Percentiles rank a stretch among this genome's conserved stretches.
phyloP scores from a whole-genome alignment of 202 grass and related monocot genomes.

The Digitaria exilis region DNA sequence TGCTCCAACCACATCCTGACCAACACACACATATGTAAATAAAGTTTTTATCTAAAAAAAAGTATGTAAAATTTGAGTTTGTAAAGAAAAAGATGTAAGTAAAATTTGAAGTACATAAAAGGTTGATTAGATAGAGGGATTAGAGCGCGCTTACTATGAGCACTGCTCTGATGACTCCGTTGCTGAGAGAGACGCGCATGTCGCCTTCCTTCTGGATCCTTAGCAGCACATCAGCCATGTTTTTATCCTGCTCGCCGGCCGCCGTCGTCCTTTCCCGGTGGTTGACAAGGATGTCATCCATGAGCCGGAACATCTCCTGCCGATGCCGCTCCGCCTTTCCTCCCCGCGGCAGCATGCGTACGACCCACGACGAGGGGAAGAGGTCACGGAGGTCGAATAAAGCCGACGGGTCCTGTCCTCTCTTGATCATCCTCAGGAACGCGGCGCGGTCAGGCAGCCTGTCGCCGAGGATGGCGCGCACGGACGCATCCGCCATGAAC shows the following conservation, averaged over 20 bases:
- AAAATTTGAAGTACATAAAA: too few relatives aligned
- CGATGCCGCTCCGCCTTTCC: slow-evolving; percentile 1
- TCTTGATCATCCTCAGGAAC: slow-evolving; percentile 8
- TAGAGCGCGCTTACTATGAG: slow-evolving; percentile 14
- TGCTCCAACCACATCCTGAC: too few relatives aligned
- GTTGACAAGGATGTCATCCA: slow-evolving; percentile 38
- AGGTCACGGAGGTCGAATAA: slow-evolving; percentile 45
- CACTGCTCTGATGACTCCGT: slow-evolving; percentile 30
- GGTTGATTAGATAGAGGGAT: neutral
- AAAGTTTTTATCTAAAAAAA: too few relatives aligned
- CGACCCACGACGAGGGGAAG: slow-evolving; percentile 46
- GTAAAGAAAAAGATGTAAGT: too few relatives aligned
- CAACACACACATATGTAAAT: too few relatives aligned
- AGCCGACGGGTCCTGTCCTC: neutral
- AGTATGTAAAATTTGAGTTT: too few relatives aligned
- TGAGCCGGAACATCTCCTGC: neutral
- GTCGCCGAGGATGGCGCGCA: slow-evolving; percentile 47
- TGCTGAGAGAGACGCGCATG: slow-evolving; percentile 10
- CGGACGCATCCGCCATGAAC: slow-evolving; percentile 24
- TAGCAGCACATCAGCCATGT: slow-evolving; percentile 42
- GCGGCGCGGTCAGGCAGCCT: slow-evolving; percentile 19
- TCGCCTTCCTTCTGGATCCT: neutral
- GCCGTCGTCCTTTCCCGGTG: slow-evolving; percentile 29
- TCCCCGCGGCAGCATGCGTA: slow-evolving; percentile 14
- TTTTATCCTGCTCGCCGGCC: neutral